Base-by-base conservation (phyloP, 345 rosid genomes). In the Heritiera fomes region DNA sequence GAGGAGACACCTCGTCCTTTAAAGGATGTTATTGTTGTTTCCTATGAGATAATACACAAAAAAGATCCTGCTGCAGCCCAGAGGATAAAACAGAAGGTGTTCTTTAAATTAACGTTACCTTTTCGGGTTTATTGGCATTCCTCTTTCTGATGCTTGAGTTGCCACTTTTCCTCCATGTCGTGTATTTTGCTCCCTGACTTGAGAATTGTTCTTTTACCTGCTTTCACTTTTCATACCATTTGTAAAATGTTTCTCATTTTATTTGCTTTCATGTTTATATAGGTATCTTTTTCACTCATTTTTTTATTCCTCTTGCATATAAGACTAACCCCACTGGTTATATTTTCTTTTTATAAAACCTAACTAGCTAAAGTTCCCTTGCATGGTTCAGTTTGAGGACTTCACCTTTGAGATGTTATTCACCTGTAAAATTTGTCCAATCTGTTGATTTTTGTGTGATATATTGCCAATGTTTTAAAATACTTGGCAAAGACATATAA, bases 1-100 rank as follows among this genome's bases (percentile, higher is more conserved):
- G 98, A 96, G 79, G 99, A 94, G 91, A 96, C 99, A 80, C 97
- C 99, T 41, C 95, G 98, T 76, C 98, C 97, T 12, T 76, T 92
- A 66, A 94, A 92, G 85, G 97, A 91, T 87, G 98, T 96, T 78
- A 96, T 96, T 80, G 87, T 94, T 78, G 97, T 94, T 80, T 96
- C 97, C 32, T 96, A 92, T 85, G 99, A 94, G 82, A 94, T 96
- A 60, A 91, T 96, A 47, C 91, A 96, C 79, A 96, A 96, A 84
- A 91, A 94, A 86, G 98, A 96, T 86, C 93, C 94, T 61, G 81
- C 88, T 71, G 91, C 93, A 63, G 87, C 92, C 60, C 93, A 92
- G 84, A 94, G 86, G 84, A 96, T 94, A 77, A 96, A 94, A 83
- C 98, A 91, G 83, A 96, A 96, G 99, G 99, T 95, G 73, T 75